Percentiles rank a stretch among this genome's conserved stretches.
Conservation (phyloP, 2,329 filamentous ascomycete species). For the Diaporthe sp. region DNA sequence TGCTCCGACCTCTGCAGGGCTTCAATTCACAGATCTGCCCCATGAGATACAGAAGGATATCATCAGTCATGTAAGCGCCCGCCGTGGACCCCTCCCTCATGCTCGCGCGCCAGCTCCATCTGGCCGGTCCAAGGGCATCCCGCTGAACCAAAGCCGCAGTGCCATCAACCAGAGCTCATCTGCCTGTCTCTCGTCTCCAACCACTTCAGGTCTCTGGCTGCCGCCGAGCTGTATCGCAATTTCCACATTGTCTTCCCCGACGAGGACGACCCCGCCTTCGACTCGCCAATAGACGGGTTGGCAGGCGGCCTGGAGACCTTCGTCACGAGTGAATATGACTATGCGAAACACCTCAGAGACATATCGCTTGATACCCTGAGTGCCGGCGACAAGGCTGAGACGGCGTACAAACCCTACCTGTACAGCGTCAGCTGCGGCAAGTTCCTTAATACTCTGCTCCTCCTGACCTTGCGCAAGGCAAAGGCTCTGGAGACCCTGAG, state of each 20-base stretch:
- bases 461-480: slow-evolving; percentile 68
- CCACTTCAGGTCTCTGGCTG: slow-evolving; percentile 70
- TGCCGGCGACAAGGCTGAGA: slow-evolving; percentile 65
- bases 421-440: slow-evolving; percentile 71
- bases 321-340: slow-evolving; percentile 74
- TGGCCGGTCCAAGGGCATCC: not conserved
- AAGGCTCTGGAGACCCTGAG: slow-evolving; percentile 68
- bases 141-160: slow-evolving; percentile 53
- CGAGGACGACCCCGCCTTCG: slow-evolving; percentile 65
- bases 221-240: slow-evolving; percentile 70
- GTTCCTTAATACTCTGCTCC: slow-evolving; percentile 73
- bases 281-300: slow-evolving; percentile 68
- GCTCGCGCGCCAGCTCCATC: slow-evolving; percentile 13
- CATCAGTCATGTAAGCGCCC: slow-evolving; percentile 58
- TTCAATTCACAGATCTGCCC: slow-evolving; percentile 59
- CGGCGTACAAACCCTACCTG: slow-evolving; percentile 66
- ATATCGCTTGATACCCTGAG: slow-evolving; percentile 69
- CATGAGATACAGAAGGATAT: slow-evolving; percentile 64
- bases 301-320: slow-evolving; percentile 72
- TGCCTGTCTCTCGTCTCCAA: slow-evolving; percentile 70
- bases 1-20: slow-evolving; percentile 43
- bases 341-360: slow-evolving; percentile 69
- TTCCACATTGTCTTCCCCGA: slow-evolving; percentile 74
- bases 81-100: not conserved
- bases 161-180: slow-evolving; percentile 66